Base-by-base conservation (phyloP, 2,329 filamentous ascomycete species). In the Diaporthe sp. region DNA sequence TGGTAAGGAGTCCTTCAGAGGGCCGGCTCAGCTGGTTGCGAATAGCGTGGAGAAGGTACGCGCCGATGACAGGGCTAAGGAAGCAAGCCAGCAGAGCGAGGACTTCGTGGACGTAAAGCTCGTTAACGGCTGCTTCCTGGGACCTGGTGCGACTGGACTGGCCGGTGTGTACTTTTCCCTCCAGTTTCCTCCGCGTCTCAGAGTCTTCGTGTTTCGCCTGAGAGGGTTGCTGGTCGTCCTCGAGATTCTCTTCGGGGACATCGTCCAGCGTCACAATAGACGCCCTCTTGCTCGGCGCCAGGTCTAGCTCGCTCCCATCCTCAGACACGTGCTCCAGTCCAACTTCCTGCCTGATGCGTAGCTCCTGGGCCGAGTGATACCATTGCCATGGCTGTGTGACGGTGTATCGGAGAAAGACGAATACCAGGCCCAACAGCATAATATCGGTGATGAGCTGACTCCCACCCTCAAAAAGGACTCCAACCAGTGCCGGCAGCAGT, bases 401-500 rank as follows among this genome's bases (percentile, higher is more conserved):
- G 67, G 94, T 96, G 95, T 95, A 98, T 82, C 98, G 96, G 77
- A 98, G 87, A 81, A 98, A 97, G 60, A 98, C 90, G 6, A 93
- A 94, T 2, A 94, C 94, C 77, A 98, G 84, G 3, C 90, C 92
- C 44, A 98, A 85, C 47, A 98, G 87, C 80, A 97, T 93, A 39
- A 98, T 85, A 83, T 98, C 96, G 0, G 95, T 98, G 73, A 96
- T 91, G 77, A 98, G 89, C 0, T 93, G 91, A 79, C 93, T 93
- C 17, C 96, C 96, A 85, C 98, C 94, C 76, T 94, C 90, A 82
- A 98, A 97, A 74, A 98, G 87, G 67, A 97, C 85, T 0, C 96
- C 96, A 0, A 92, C 95, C n/a, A 98, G 82, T 1, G 96, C 95
- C 4, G 96, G 96, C 20, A 98, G 86, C 65, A 98, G 88, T 3